Evolutionary conservation across 768 basidiomycete genomes (phyloP).

Genomic region (Tulasnella sp.): DNA sequence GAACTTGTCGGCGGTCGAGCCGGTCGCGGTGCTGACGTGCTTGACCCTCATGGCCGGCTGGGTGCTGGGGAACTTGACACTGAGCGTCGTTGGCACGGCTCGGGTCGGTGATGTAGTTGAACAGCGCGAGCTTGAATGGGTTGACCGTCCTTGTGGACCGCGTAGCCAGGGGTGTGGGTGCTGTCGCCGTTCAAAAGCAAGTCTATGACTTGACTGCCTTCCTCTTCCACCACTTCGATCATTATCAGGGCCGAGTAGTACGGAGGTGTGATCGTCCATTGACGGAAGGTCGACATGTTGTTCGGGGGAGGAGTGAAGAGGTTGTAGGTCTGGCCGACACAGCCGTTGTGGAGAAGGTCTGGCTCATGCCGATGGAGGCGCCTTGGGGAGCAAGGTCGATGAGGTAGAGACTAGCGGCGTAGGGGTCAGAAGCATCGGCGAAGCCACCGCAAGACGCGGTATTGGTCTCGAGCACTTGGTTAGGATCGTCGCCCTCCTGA

Average conservation of each 20-base stretch:
- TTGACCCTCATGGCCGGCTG: slow-evolving; percentile 30
- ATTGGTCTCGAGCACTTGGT: slow-evolving; percentile 48
- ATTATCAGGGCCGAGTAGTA: slow-evolving; percentile 75
- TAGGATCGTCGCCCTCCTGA: not conserved
- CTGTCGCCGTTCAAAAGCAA: slow-evolving; percentile 57
- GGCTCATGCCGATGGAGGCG: slow-evolving; percentile 55
- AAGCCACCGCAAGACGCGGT: slow-evolving; percentile 60
- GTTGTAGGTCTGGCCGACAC: slow-evolving; percentile 55
- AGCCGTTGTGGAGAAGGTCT: slow-evolving; percentile 47
- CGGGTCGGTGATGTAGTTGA: slow-evolving; percentile 33
- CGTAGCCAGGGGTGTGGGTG: slow-evolving; percentile 64
- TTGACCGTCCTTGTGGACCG: slow-evolving; percentile 70
- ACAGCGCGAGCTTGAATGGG: slow-evolving; percentile 43
- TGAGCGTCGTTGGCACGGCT: slow-evolving; percentile 2
- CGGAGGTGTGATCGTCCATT: slow-evolving; percentile 75
- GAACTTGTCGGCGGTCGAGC: slow-evolving; percentile 30
- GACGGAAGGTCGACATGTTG: slow-evolving; percentile 59
- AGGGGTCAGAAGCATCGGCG: slow-evolving; percentile 60
- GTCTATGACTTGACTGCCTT: slow-evolving; percentile 68
- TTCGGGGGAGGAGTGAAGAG: slow-evolving; percentile 53
- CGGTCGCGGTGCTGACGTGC: slow-evolving; percentile 26
- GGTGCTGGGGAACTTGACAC: slow-evolving; percentile 5
- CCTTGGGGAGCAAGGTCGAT: slow-evolving; percentile 64
- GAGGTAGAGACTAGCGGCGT: slow-evolving; percentile 64
- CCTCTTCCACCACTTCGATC: slow-evolving; percentile 69